A percentile compares a stretch with the other conserved stretches of the same genome.
Conservation (phyloP, 257 asterid species). For the Gardenia jasminoides region DNA sequence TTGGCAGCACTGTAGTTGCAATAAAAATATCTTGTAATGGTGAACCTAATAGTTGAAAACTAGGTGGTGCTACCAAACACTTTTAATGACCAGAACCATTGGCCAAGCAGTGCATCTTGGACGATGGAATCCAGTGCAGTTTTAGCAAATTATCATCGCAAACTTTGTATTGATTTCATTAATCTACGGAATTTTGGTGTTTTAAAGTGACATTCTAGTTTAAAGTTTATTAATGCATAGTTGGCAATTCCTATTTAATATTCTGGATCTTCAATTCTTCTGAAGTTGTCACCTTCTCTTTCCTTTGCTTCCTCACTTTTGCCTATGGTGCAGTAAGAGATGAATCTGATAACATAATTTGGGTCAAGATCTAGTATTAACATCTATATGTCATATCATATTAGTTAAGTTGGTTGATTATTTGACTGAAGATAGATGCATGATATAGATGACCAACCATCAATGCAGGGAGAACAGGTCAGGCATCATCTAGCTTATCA, state of each 20-base stretch:
- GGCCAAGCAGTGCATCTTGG: not conserved
- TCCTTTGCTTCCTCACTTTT: not conserved
- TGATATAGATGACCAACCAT: not conserved
- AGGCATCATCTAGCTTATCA: slow-evolving; percentile 53
- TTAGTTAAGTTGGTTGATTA: not conserved
- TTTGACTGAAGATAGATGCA: not conserved
- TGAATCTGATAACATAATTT: not conserved
- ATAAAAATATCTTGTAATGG: not conserved
- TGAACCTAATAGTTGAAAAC: not conserved
- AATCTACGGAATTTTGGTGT: not conserved
- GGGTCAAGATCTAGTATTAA: no score
- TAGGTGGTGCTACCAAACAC: not conserved
- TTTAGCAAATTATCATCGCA: no score
- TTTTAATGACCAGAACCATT: not conserved
- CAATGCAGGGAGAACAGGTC: slow-evolving; percentile 62
- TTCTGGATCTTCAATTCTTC: not conserved
- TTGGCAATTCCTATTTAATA: not conserved
- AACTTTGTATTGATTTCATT: no score
- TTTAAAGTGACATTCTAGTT: not conserved
- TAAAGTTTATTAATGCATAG: no score
- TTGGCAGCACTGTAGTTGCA: not conserved
- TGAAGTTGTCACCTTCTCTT: not conserved
- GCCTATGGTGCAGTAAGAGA: not conserved
- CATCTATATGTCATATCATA: not conserved
- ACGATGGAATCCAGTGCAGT: not conserved